Base-by-base conservation (phyloP, 169 alveolate species). In the Plasmodium ovale region DNA sequence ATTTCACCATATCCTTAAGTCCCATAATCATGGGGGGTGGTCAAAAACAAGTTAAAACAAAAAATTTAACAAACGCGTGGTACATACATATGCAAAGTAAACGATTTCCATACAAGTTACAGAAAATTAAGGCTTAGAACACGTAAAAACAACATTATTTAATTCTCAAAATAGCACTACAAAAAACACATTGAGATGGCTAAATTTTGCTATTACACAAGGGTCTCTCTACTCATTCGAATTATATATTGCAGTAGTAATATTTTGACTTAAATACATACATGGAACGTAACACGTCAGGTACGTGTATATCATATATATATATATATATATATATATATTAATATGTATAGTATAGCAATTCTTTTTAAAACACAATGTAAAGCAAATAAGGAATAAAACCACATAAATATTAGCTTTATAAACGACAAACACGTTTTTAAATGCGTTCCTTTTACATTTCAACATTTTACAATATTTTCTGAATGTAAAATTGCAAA, bases 261-360 rank as follows among this genome's bases (percentile, higher is more conserved):
- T n/a, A n/a, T n/a, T n/a, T n/a, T n/a, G n/a, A n/a, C n/a, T n/a
- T n/a, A n/a, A n/a, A n/a, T n/a, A n/a, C n/a, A n/a, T n/a, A n/a
- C n/a, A n/a, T n/a, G n/a, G n/a, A n/a, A n/a, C n/a, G n/a, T n/a
- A n/a, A n/a, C n/a, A n/a, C 27, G 35, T 33, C 16, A 64, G 21
- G 16, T 65, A 27, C 27, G 73, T 25, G 73, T 65, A 35, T 37
- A 31, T 39, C 73, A 65, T 65, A 6, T n/a, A 0, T 1, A 29
- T 65, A 65, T 25, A 65, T 65, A 65, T 47, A 65, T n/a, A 65
- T 47, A 35, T 62, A 14, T 16, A 65, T 25, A 65, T 35, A 65
- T 65, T 33, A 14, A 51, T 39, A 39, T 39, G 9, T 39, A 39
- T 39, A 39, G 9, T 39, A 6, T 39, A 39, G 51, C 9, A 39